Base-by-base conservation (phyloP, 768 basidiomycete species). In the Coprinopsis strossmayeri region DNA sequence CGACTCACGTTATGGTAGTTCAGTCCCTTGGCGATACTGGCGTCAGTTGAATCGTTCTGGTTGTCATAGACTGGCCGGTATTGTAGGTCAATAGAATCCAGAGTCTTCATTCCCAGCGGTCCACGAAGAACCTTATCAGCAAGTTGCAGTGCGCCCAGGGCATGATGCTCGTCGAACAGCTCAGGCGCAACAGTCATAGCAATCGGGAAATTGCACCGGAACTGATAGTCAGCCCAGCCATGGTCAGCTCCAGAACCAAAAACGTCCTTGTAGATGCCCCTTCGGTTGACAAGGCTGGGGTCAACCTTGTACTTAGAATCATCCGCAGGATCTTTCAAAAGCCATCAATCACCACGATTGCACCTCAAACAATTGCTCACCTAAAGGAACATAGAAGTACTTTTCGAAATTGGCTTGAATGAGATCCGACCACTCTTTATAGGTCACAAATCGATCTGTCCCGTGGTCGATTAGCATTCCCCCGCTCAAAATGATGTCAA, bases 261-360 rank as follows among this genome's bases (percentile, higher is more conserved):
- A 5, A 98, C 91, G 62, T 99, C 96, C 73, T 99, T 99, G 76
- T 98, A 99, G 61, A 97, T 95, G 3, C 95, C 96, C 49, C 96
- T 78, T 12, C 91, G 84, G 61, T 91, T 87, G 52, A 96, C 73
- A 28, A 97, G 65, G 20, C 57, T 73, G 2, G 87, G 57, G 58
- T 90, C 72, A 57, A 96, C 64, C 47, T 74, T 73, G 69, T 91
- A 91, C 13, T 81, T 69, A 2, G 57, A 53, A 60, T 99, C 95
- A 21, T 87, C 77, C 10, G 69, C 59, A 1, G 83, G 75, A 61
- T 94, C 92, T 87, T 60, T 25, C 45, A 35, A 20, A 30, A 10
- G 24, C 18, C 15, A 27, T 10, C 57, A 26, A 51, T 26, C 27
- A 25, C 28, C n/a, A n/a, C n/a, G n/a, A n/a, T n/a, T 20, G 15